phyloP scores from a whole-genome alignment of 495 filamentous ascomycete species.

The Pseudoneurospora amorphoporcata region DNA sequence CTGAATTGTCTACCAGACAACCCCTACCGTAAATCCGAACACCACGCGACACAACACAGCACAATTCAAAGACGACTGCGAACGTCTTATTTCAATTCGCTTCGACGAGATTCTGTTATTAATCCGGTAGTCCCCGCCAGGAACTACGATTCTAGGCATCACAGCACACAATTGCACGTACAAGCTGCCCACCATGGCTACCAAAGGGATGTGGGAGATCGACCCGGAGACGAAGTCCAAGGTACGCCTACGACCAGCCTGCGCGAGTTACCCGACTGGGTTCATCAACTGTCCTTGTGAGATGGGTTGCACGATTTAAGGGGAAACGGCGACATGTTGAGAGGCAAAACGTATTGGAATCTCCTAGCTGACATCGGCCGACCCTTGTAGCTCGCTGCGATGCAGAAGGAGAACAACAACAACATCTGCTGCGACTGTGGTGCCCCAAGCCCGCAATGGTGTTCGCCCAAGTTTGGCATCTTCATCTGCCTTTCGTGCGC shows the following conservation, averaged over 20 bases:
- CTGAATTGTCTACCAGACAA: not conserved
- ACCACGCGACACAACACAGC: not conserved
- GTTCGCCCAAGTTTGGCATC: constrained; percentile 60
- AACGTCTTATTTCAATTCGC: not conserved
- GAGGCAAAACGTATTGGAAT: not conserved
- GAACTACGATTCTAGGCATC: not conserved
- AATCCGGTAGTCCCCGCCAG: not conserved
- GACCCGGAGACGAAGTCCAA: constrained; percentile 91
- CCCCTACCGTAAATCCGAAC: not conserved
- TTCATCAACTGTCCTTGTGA: not conserved
- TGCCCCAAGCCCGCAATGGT: constrained; percentile 94
- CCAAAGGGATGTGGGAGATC: constrained; percentile 83
- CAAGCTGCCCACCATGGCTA: constrained; percentile 25
- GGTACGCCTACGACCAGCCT: constrained; percentile 40
- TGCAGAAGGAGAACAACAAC: constrained; percentile 81
- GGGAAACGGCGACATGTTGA: not conserved
- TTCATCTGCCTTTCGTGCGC: constrained; percentile 97
- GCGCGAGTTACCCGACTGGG: not conserved
- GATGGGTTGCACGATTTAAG: not conserved
- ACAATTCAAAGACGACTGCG: not conserved
- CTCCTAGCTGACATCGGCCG: not conserved
- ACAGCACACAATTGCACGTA: not conserved
- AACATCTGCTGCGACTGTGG: constrained; percentile 86
- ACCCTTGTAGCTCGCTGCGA: constrained; percentile 58
- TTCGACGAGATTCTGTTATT: not conserved